Evolutionary conservation across 2,329 filamentous ascomycete genomes (phyloP).

Genomic region (Diaporthe humulicola): DNA sequence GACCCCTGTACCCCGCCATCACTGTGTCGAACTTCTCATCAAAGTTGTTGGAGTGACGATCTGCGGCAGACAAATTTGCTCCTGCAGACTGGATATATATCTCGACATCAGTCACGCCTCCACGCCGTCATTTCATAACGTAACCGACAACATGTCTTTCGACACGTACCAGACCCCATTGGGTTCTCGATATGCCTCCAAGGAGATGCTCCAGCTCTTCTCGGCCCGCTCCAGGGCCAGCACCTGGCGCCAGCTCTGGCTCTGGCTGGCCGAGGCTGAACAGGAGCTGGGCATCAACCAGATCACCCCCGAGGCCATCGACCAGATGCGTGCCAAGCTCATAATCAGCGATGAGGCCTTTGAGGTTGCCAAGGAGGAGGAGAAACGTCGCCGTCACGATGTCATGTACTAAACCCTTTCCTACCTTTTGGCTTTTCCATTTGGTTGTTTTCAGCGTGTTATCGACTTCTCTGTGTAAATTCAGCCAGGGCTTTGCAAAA

Average conservation of each 20-base stretch:
- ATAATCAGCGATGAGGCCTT: constrained; percentile 85
- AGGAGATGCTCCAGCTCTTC: constrained; percentile 85
- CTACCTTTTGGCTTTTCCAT: background rate
- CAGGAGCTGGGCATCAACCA: constrained; percentile 80
- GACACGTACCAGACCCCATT: constrained; percentile 77
- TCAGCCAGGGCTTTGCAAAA: background rate
- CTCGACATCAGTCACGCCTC: background rate
- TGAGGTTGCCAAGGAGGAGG: constrained; percentile 79
- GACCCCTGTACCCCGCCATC: constrained; percentile 34
- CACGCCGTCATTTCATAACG: background rate
- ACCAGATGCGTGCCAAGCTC: constrained; percentile 81
- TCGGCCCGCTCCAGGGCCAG: constrained; percentile 79
- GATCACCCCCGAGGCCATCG: constrained; percentile 81
- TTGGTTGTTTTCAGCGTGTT: background rate
- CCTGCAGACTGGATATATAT: background rate
- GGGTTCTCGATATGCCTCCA: constrained; percentile 79
- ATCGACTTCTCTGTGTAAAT: background rate
- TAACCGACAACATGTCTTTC: constrained; percentile 35
- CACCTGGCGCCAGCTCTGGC: constrained; percentile 89
- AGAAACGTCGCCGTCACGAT: constrained; percentile 74
- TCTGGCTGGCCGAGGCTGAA: constrained; percentile 85
- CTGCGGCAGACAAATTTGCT: background rate
- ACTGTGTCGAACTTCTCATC: constrained; percentile 27
- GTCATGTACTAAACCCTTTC: constrained; percentile 45
- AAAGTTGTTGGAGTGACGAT: constrained; percentile 22